Evolutionary conservation across 257 asterid species (phyloP), one percentile per base, ranked within the genome.

Genomic region (Haberlea rhodopensis): DNA sequence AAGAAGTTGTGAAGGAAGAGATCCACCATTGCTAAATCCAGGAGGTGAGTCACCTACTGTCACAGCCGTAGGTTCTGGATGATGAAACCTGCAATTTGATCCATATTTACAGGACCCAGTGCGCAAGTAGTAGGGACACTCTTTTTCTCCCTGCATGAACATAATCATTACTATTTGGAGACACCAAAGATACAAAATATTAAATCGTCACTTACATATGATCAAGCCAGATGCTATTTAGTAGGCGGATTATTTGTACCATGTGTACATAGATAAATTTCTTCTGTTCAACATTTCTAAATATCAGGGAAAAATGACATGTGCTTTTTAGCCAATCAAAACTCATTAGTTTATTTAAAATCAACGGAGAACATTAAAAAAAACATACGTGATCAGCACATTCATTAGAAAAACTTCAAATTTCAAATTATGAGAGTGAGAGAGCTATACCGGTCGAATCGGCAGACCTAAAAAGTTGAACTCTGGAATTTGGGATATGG

Each of bases 111-210:
- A 87, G 71, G 95, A 79, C 31, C 95, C 97, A 71, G 73, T 86
- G 69, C 96, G 95, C 96, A 90, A 85, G 80, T 90, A 90, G 79
- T 76, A 90, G 28, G 94, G 92, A 66, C 97, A 90, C 69, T 86
- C 94, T 66, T 66, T 87, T 76, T 84, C 95, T 62, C 84, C 94
- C 96, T 90, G 86, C 60, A 68, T 34, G 56, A 64, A 60, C 24
- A 51, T 34, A 37, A 57, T 34, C 9, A 51, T 63, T 64, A 60
- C 40, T 63, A 73, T 46, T 73, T 58, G 45, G 67, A 52, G 26
- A 32, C 20, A 32, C 22, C 23, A 58, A 68, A 32, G n/a, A 15
- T 7, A 16, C 6, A 5, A 29, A 15, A 21, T 7, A 5, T 23
- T 34, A 45, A 28, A 18, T 59, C 53, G 49, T 23, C 29, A 65